Base-by-base conservation (phyloP, 371 early-diverging fungal genomes). In the Actinomortierella ambigua region DNA sequence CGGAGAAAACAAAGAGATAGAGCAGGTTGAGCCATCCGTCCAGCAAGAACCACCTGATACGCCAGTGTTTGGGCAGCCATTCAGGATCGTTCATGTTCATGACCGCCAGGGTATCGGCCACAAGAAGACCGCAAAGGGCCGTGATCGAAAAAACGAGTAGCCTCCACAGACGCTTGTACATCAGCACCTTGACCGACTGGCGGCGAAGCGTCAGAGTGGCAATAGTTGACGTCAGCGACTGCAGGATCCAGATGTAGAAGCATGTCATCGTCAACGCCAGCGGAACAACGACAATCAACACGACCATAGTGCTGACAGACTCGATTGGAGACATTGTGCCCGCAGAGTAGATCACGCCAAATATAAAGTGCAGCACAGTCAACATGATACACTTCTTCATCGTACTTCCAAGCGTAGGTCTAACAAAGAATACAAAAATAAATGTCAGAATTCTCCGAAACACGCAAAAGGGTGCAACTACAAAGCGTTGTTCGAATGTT, bases 211-310 rank as follows among this genome's bases (percentile, higher is more conserved):
- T 90, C 27, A 94, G 81, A 15, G 82, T 70, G 1, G 79, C 66
- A 27, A 89, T 91, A 1, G 95, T 93, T 20, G 80, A 66, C 4
- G 82, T 81, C 52, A 93, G 64, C 3, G 81, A 81, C 44, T 82
- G 79, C 53, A 88, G 68, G 6, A 75, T 97, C 95, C 97, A 96
- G n/a, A 92, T 82, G 75, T 97, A 97, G 63, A 98, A 97, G 20
- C 87, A 80, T 0, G 93, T 94, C 94, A 96, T 93, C 40, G 95
- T 92, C 22, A 92, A 69, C 0, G 96, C 86, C 23, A 97, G 78
- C 0, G 98, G 98, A 22, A 98, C 83, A 17, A 93, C 88, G 20
- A 93, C 91, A 47, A 95, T 61, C 28, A 98, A 66, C 14, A 93
- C 88, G 20, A 91, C 69, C 55, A 85, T 81, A 7, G 85, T 84